Evolutionary conservation across 805 yeast genomes (phyloP).

Genomic region (Pachysolen tannophilus): DNA sequence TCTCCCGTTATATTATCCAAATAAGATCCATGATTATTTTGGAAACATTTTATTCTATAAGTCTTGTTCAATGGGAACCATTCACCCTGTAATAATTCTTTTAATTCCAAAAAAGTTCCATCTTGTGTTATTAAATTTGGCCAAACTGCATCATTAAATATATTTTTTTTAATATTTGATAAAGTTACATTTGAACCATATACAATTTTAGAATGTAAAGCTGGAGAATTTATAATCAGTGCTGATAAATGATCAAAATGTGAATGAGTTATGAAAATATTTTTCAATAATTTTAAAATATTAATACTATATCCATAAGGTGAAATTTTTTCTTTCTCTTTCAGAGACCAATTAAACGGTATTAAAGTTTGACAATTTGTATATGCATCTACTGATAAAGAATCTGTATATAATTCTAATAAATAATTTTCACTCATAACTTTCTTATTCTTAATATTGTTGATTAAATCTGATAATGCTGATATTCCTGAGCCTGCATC

Average conservation of each 20-base stretch:
- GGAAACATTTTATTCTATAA: conserved; percentile 33
- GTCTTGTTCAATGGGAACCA: conserved; percentile 21
- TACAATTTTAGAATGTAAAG: conserved; percentile 35
- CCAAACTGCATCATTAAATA: conserved; percentile 78
- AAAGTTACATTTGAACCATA: conserved; percentile 49
- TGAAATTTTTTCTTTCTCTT: conserved; percentile 4
- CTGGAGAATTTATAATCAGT: conserved; percentile 64
- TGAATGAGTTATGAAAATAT: conserved; percentile 65
- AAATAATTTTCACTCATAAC: conserved; percentile 8
- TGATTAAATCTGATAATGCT: conserved; percentile 36
- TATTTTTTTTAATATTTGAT: conserved; percentile 38
- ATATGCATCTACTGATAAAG: conserved; percentile 19
- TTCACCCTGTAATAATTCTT: conserved; percentile 9
- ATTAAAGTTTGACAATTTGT: conserved; percentile 16
- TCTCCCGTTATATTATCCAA: conserved; percentile 5
- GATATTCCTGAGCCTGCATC: conserved; percentile 79
- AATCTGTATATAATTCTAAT: conserved; percentile 24
- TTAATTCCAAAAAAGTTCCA: conserved; percentile 20
- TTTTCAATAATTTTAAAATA: conserved; percentile 29
- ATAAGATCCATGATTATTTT: conserved; percentile 28
- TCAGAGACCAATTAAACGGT: conserved; percentile 21
- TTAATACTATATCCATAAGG: conserved; percentile 10
- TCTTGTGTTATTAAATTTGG: conserved; percentile 50
- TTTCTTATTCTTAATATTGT: neutral
- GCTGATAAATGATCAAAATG: conserved; percentile 78